phyloP scores from a whole-genome alignment of 768 basidiomycete species.

The Imleria badia region DNA sequence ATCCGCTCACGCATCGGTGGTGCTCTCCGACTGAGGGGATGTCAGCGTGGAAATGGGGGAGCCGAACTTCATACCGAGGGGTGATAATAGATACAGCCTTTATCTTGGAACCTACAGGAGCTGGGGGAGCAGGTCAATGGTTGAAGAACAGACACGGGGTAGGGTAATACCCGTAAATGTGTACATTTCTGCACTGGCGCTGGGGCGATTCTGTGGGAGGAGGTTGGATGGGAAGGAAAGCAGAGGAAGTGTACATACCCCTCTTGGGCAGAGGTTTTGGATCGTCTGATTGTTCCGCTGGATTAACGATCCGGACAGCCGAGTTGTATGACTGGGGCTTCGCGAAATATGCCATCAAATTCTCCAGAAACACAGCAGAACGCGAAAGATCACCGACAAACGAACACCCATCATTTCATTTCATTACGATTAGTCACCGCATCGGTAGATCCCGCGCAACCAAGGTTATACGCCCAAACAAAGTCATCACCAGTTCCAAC shows the following conservation, averaged over 20 bases:
- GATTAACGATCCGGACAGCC: slow-evolving; percentile 73
- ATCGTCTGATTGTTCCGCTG: slow-evolving; percentile 43
- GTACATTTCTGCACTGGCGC: slow-evolving; percentile 86
- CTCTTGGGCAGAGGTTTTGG: slow-evolving; percentile 48
- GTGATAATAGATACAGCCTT: slow-evolving; percentile 83
- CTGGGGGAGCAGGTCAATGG: slow-evolving; percentile 37
- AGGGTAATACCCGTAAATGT: slow-evolving; percentile 77
- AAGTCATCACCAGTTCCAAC: background rate
- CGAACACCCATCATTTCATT: slow-evolving; percentile 11
- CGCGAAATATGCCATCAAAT: slow-evolving; percentile 67
- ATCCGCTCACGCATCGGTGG: slow-evolving; percentile 28
- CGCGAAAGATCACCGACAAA: slow-evolving; percentile 1
- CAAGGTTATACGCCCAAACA: background rate
- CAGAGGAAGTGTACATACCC: slow-evolving; percentile 41
- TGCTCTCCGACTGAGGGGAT: slow-evolving; percentile 18
- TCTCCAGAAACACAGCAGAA: background rate
- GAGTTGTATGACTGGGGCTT: slow-evolving; percentile 56
- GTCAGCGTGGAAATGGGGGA: slow-evolving; percentile 13
- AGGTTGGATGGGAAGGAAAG: slow-evolving; percentile 2
- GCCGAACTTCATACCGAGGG: slow-evolving; percentile 50
- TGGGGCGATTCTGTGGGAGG: slow-evolving; percentile 56
- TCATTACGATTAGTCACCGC: slow-evolving; percentile 19
- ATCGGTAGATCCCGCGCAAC: slow-evolving; percentile 16
- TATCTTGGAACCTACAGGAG: slow-evolving; percentile 82
- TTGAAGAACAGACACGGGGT: background rate